Percentiles rank a stretch among this genome's conserved stretches.
These are phyloP conservation scores for Aureobasidium mangrovei DNA, from an alignment of 2,329 filamentous ascomycete species.

Conservation along the genomic window DNA sequence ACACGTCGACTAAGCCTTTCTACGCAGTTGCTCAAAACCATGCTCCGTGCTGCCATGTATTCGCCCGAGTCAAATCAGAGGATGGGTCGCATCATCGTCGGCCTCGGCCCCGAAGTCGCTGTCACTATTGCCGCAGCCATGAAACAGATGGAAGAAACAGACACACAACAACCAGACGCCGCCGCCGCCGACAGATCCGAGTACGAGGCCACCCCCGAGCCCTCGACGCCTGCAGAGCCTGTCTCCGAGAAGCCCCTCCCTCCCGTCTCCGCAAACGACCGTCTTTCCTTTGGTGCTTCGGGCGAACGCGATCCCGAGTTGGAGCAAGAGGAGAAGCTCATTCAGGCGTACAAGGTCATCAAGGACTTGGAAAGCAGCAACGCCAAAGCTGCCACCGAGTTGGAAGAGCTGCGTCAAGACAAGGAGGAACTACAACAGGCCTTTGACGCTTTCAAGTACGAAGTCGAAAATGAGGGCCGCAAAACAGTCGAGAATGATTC, in stretches of 20 bases:
- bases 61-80: constrained; percentile 39
- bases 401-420: constrained; percentile 33
- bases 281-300: constrained; percentile 17
- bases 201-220: constrained; percentile 13
- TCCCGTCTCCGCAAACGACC: background rate
- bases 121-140: constrained; percentile 33
- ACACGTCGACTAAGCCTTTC: background rate
- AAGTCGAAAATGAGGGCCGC: constrained; percentile 34
- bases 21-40: constrained; percentile 36
- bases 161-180: constrained; percentile 20
- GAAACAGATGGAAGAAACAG: constrained; percentile 27
- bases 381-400: constrained; percentile 32
- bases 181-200: constrained; percentile 26
- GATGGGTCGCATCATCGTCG: constrained; percentile 36
- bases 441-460: constrained; percentile 38
- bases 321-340: constrained; percentile 42
- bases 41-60: constrained; percentile 40
- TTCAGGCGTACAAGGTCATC: constrained; percentile 40
- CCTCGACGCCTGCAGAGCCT: constrained; percentile 14
- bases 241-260: background rate
- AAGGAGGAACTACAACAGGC: constrained; percentile 40
- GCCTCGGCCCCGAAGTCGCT: constrained; percentile 29
- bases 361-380: constrained; percentile 35
- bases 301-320: constrained; percentile 35
- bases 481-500: constrained; percentile 33